These are phyloP conservation scores for Moesziomyces sp. DNA, from an alignment of 1,284 basidiomycete species.

Conservation along the genomic window DNA sequence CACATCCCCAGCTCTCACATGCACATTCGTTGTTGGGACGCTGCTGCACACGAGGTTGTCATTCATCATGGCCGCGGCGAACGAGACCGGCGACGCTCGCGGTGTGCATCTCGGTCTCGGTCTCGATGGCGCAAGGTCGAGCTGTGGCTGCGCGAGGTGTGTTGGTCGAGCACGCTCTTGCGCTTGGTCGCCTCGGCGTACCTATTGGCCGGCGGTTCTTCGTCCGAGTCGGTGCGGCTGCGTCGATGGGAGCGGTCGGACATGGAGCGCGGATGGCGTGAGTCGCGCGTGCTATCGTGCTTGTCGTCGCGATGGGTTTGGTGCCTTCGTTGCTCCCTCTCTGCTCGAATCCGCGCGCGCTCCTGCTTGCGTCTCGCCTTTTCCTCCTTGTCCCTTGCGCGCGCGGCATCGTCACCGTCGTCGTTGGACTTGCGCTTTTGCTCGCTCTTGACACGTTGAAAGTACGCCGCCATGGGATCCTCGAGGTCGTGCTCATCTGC, in stretches of 20 bases:
- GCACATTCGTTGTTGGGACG: not conserved
- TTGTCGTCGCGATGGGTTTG: not conserved
- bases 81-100: constrained; percentile 16
- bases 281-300: constrained; percentile 1
- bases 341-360: constrained; percentile 46
- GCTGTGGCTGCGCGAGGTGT: not conserved
- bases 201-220: too few species aligned
- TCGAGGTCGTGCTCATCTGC: constrained; percentile 79
- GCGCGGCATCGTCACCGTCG: constrained; percentile 13
- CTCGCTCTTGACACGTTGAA: constrained; percentile 59
- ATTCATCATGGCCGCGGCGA: constrained; percentile 7
- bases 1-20: not conserved
- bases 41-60: not conserved
- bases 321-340: constrained; percentile 13
- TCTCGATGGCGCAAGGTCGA: constrained; percentile 1
- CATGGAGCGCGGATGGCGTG: not conserved
- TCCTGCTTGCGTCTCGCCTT: constrained; percentile 56
- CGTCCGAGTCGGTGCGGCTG: not conserved
- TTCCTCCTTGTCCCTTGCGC: constrained; percentile 38
- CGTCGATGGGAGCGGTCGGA: not conserved
- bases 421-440: constrained; percentile 11
- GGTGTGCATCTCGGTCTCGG: too few species aligned
- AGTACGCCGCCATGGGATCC: constrained; percentile 95
- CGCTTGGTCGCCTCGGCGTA: too few species aligned
- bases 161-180: too few species aligned